Conservation (phyloP, 306 rosid species). For the Gillenia trifoliata region DNA sequence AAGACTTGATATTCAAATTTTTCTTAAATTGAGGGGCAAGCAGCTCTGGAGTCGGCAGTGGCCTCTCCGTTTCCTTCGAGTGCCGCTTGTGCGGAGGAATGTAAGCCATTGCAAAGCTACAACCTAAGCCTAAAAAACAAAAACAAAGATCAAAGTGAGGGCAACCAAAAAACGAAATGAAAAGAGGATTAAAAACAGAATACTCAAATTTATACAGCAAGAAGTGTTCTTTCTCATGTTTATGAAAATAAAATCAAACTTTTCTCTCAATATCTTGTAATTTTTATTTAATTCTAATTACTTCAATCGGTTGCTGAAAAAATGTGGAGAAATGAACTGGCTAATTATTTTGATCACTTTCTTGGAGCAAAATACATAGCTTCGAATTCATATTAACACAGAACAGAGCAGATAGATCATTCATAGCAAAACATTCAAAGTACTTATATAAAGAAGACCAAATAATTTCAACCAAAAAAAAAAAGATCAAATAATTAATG, state of each 20-base stretch:
- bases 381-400: background rate
- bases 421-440: background rate
- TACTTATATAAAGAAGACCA: background rate
- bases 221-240: background rate
- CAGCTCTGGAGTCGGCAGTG: conserved; percentile 27
- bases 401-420: background rate
- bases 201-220: background rate
- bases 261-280: too few species aligned
- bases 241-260: background rate
- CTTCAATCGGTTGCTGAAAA: too few species aligned
- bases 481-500: too few species aligned
- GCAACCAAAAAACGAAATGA: background rate
- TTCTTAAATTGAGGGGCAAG: conserved; percentile 27
- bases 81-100: conserved; percentile 56
- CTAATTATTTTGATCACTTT: background rate
- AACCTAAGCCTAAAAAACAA: background rate
- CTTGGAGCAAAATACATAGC: background rate
- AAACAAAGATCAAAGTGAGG: background rate
- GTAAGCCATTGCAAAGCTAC: conserved; percentile 35
- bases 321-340: background rate
- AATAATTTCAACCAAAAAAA: too few species aligned
- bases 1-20: background rate
- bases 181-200: background rate
- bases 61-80: conserved; percentile 14
- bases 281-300: too few species aligned